Evolutionary conservation across 2,329 filamentous ascomycete species (phyloP), one percentile per base, ranked within the genome.

Genomic region (Knufia fluminis): DNA sequence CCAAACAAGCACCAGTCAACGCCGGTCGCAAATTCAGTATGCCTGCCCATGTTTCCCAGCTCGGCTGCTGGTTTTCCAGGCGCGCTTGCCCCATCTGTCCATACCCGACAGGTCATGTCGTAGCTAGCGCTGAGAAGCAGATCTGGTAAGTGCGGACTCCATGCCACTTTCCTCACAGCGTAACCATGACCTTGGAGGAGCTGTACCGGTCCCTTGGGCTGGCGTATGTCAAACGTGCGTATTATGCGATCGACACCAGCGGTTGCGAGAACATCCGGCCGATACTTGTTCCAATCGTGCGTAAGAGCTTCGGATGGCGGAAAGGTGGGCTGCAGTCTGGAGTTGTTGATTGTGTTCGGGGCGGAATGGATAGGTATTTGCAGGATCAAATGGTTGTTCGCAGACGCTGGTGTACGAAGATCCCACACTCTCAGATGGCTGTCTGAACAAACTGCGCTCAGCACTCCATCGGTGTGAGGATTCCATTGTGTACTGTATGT

Each of bases 241-340:
- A 98, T 83, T 16, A 84, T 71, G 48, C 86, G 79, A 66, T 98
- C 92, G 2, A 97, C 92, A 48, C 92, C 91, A 1, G 81, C 92
- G 0, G 88, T 88, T 0, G 92, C 92, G 48, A 98, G 72, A 22
- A 96, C 74, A 0, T 82, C 84, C 57, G 89, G 81, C 33, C 85
- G 79, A 69, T 98, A 98, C 68, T 98, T 98, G 71, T 98, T 98
- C 92, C 92, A 98, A 67, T 98, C 92, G 68, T 97, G 92, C 0
- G 90, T 95, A 26, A 98, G 77, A 32, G 87, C 80, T 71, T 98
- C 92, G 8, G 80, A 76, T 0, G 89, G 88, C n/a, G 80, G 72
- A 7, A 74, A 64, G 1, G 64, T 63, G 0, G 63, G 63, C 26
- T 66, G 63, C 2, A 60, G 52, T 19, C 60, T 57, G 9, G 50